These are phyloP conservation scores for Aspergillus brunneoviolaceus DNA, from an alignment of 2,329 filamentous ascomycete species.

Conservation along the genomic window DNA sequence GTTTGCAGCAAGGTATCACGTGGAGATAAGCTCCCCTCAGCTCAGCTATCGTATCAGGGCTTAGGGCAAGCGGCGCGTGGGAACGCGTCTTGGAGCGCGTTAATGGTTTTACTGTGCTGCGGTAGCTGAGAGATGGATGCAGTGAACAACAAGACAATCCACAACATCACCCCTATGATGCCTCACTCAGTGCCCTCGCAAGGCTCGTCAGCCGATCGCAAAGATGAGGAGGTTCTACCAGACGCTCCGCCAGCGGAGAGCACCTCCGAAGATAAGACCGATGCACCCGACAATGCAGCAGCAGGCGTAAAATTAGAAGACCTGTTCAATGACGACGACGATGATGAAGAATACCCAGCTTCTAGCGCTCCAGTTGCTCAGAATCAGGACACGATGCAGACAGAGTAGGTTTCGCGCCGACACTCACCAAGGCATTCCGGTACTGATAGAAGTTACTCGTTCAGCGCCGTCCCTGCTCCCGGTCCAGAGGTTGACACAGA, in stretches of 20 bases:
- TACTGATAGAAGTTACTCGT: conserved; percentile 19
- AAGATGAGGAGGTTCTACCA: conserved; percentile 43
- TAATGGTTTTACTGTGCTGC: conserved; percentile 10
- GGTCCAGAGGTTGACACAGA: conserved; percentile 67
- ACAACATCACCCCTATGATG: conserved; percentile 25
- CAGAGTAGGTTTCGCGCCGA: conserved; percentile 33
- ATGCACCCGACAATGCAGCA: conserved; percentile 19
- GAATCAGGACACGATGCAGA: conserved; percentile 36
- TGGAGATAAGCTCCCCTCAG: not conserved
- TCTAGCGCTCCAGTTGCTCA: conserved; percentile 53
- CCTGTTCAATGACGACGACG: conserved; percentile 59
- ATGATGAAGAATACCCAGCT: conserved; percentile 55
- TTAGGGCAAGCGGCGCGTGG: conserved; percentile 27
- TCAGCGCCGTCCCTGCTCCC: conserved; percentile 37
- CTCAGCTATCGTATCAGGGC: conserved; percentile 18
- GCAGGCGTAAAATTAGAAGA: conserved; percentile 53
- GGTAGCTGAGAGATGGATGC: not conserved
- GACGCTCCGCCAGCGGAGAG: conserved; percentile 36
- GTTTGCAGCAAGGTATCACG: not conserved
- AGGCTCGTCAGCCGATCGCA: conserved; percentile 42
- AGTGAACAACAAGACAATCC: not conserved
- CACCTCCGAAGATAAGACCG: conserved; percentile 2
- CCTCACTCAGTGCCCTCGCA: conserved; percentile 38
- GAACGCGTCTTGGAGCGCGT: conserved; percentile 23
- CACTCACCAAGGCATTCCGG: conserved; percentile 7